Evolutionary conservation across 1,284 basidiomycete genomes (phyloP).

Genomic region (Anthracocystis walkeri): DNA sequence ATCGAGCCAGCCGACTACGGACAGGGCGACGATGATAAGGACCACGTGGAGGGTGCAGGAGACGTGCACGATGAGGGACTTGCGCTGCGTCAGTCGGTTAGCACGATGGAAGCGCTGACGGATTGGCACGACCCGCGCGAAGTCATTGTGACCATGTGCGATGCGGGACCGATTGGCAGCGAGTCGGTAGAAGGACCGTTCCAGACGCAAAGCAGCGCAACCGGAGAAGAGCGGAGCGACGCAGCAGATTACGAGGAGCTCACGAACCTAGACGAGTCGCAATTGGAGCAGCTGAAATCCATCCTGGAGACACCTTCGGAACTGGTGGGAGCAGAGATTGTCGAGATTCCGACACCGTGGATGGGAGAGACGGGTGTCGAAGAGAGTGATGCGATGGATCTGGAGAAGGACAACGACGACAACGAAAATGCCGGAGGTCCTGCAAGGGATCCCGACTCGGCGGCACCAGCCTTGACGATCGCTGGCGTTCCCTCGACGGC

Average conservation of each 20-base stretch:
- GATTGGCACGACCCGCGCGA: slow-evolving; percentile 48
- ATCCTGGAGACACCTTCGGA: slow-evolving; percentile 25
- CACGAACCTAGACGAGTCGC: slow-evolving; percentile 19
- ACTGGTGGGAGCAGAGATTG: background rate
- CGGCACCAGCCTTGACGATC: background rate
- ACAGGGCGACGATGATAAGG: slow-evolving; percentile 21
- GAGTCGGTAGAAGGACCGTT: slow-evolving; percentile 48
- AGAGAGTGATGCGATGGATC: background rate
- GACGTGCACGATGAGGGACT: slow-evolving; percentile 54
- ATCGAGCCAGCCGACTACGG: slow-evolving; percentile 59
- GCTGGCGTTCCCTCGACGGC: slow-evolving; percentile 1
- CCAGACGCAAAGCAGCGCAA: slow-evolving; percentile 29
- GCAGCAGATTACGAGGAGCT: slow-evolving; percentile 24
- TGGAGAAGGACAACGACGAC: slow-evolving; percentile 1
- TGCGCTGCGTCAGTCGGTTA: slow-evolving; percentile 49
- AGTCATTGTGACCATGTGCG: slow-evolving; percentile 3
- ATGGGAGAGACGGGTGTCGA: slow-evolving; percentile 1
- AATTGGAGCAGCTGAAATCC: slow-evolving; percentile 20
- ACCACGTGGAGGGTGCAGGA: slow-evolving; percentile 17
- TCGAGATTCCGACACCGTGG: slow-evolving; percentile 31
- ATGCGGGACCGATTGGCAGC: slow-evolving; percentile 15
- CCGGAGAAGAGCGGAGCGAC: slow-evolving; percentile 4
- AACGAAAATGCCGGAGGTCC: background rate
- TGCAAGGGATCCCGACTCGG: background rate
- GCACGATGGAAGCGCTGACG: slow-evolving; percentile 57